Percentiles rank a stretch among this genome's conserved stretches.
Conservation (phyloP, 805 yeast species). For the Yarrowia sp. region DNA sequence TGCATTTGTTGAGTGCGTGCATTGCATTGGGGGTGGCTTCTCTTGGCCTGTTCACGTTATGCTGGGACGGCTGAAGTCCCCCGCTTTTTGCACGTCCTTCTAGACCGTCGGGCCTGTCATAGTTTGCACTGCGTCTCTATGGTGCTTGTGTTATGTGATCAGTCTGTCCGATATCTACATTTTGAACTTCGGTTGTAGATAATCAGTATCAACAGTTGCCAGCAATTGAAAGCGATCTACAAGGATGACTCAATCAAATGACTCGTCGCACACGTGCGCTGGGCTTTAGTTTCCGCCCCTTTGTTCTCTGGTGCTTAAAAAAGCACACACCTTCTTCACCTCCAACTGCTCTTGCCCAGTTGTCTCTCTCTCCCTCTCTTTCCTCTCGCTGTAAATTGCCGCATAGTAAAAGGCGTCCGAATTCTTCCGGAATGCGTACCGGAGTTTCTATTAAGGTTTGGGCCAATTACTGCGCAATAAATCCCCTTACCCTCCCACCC, state of each 20-base stretch:
- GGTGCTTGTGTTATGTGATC: too few relatives aligned
- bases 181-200: too few relatives aligned
- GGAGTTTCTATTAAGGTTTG: conserved; percentile 25
- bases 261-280: conserved; percentile 8
- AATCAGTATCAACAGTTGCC: too few relatives aligned
- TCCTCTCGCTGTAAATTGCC: conserved; percentile 21
- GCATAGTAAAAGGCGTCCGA: conserved; percentile 15
- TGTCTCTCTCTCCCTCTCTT: background rate
- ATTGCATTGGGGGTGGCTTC: conserved; percentile 16
- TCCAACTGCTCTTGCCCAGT: background rate
- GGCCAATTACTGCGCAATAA: conserved; percentile 26
- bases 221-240: too few relatives aligned
- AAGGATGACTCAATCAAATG: background rate
- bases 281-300: too few relatives aligned
- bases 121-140: too few relatives aligned
- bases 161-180: too few relatives aligned
- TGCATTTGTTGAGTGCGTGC: conserved; percentile 25
- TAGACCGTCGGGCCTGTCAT: too few relatives aligned
- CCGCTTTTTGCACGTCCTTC: too few relatives aligned
- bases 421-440: conserved; percentile 24
- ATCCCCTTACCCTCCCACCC: conserved; percentile 26
- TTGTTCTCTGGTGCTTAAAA: too few relatives aligned
- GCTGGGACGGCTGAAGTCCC: conserved; percentile 12
- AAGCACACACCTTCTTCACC: too few relatives aligned
- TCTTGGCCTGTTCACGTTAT: background rate